Evolutionary conservation across 805 yeast species (phyloP), one percentile per base, ranked within the genome.

Genomic region (Zygotorulaspora danielsina): DNA sequence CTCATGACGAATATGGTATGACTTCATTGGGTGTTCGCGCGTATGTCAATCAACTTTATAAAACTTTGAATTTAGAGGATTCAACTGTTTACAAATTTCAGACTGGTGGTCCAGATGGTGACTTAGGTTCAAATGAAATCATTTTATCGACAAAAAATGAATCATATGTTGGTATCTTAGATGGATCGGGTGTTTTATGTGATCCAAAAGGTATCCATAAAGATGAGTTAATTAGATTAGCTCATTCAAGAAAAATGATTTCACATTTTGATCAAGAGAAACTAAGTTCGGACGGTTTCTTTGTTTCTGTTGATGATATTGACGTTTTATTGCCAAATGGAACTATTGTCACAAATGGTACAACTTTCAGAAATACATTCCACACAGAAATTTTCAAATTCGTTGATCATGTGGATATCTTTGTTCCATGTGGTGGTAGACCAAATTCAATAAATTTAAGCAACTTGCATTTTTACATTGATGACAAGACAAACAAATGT

Each of bases 21-120:
- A 90, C 98, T 5, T 81, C 97, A 6, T 70, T 90, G 49, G 86
- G 96, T 36, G 97, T 93, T 34, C 78, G 97, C 55, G 86, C 95
- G 34, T 90, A 79, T 61, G 94, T 90, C 42, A 81, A 84, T 60
- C 84, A 85, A 55, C 79, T 89, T 44, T 90, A 90, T 64, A 83
- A 85, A 50, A 84, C 87, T 61, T 72, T 82, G 43, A 68, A 75
- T 13, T 70, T 90, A 44, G 63, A 69, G 26, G 76, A 81, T 49
- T 66, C 74, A 18, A 64, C 67, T 27, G 74, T 90, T 44, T 73
- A 72, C 54, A 90, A 93, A 67, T 71, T 93, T 57, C 98, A 90
- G 70, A 93, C 97, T 39, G 98, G 97, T 67, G 98, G 98, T 32
- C 97, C 97, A 49, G 97, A 93, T 65, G 98, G 98, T 58, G 98